These are phyloP conservation scores for Penicillium crystallinum DNA, from an alignment of 495 filamentous ascomycete species.

Conservation along the genomic window DNA sequence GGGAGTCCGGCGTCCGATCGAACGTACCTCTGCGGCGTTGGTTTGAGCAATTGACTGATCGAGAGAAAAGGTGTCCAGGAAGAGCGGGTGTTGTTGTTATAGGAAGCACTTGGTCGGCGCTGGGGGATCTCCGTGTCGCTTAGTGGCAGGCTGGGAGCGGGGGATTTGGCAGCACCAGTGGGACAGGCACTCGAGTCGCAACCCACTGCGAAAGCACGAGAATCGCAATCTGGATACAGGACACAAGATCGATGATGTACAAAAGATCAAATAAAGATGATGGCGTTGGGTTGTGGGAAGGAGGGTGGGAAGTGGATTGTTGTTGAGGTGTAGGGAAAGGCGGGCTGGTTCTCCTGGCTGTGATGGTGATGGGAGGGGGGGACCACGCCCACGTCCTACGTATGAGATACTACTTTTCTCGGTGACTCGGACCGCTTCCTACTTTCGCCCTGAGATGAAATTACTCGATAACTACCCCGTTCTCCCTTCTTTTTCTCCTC, in stretches of 20 bases:
- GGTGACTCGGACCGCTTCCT: background rate
- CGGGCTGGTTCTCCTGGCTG: slow-evolving; percentile 29
- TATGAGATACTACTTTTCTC: background rate
- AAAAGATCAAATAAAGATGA: slow-evolving; percentile 1
- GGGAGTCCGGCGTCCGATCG: background rate
- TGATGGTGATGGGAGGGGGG: slow-evolving; percentile 24
- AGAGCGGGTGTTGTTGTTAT: slow-evolving; percentile 28
- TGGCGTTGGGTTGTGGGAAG: slow-evolving; percentile 9
- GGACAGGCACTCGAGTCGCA: slow-evolving; percentile 13
- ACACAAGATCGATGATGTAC: background rate
- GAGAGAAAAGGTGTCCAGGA: background rate
- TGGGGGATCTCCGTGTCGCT: slow-evolving; percentile 44
- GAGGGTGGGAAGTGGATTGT: slow-evolving; percentile 15
- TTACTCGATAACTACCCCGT: slow-evolving; percentile 1
- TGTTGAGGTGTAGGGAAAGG: slow-evolving; percentile 26
- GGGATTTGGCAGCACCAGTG: slow-evolving; percentile 25
- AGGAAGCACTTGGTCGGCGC: slow-evolving; percentile 30
- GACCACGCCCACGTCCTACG: background rate
- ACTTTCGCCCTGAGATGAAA: background rate
- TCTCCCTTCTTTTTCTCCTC: background rate
- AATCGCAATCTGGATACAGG: background rate
- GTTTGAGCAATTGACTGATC: slow-evolving; percentile 19
- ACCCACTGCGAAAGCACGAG: slow-evolving; percentile 9
- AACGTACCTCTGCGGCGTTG: slow-evolving; percentile 18
- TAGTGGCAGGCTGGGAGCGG: slow-evolving; percentile 39